Conservation (phyloP, 1,139 yeast genomes). For the Candida anutae region DNA sequence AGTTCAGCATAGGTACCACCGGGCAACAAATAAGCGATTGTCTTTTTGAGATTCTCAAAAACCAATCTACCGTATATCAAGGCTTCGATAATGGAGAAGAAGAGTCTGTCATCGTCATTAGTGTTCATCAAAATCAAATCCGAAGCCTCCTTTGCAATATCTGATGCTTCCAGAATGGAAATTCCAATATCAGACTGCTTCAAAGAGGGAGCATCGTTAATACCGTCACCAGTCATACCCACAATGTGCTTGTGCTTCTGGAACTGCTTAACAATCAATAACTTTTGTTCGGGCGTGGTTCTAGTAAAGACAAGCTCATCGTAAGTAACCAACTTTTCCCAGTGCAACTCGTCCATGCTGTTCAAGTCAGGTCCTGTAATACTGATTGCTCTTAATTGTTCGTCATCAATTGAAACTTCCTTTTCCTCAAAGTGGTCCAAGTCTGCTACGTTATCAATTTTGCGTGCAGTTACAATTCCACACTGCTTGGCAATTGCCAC, state of each 20-base stretch:
- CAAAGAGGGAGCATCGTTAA: conserved; percentile 46
- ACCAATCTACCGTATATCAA: conserved; percentile 42
- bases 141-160: conserved; percentile 52
- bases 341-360: conserved; percentile 29
- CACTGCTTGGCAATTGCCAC: conserved; percentile 41
- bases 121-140: conserved; percentile 35
- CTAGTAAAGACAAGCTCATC: conserved; percentile 43
- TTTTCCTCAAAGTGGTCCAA: conserved; percentile 7
- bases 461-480: conserved; percentile 29
- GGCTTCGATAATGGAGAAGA: conserved; percentile 42
- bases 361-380: conserved; percentile 34
- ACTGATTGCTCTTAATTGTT: conserved; percentile 19
- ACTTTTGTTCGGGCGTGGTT: conserved; percentile 49
- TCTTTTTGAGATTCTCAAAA: conserved; percentile 44
- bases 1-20: conserved; percentile 49
- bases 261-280: conserved; percentile 40
- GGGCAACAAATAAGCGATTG: conserved; percentile 43
- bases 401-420: conserved; percentile 7
- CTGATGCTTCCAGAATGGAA: conserved; percentile 44
- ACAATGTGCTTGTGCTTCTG: conserved; percentile 37
- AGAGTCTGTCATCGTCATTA: conserved; percentile 19
- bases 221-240: conserved; percentile 50
- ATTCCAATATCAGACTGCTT: conserved; percentile 48
- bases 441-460: conserved; percentile 17
- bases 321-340: conserved; percentile 32